Percentiles rank a stretch among this genome's conserved stretches.
Evolutionary conservation across 2,329 filamentous ascomycete species (phyloP).

Genomic region (Colletotrichum aenigma): DNA sequence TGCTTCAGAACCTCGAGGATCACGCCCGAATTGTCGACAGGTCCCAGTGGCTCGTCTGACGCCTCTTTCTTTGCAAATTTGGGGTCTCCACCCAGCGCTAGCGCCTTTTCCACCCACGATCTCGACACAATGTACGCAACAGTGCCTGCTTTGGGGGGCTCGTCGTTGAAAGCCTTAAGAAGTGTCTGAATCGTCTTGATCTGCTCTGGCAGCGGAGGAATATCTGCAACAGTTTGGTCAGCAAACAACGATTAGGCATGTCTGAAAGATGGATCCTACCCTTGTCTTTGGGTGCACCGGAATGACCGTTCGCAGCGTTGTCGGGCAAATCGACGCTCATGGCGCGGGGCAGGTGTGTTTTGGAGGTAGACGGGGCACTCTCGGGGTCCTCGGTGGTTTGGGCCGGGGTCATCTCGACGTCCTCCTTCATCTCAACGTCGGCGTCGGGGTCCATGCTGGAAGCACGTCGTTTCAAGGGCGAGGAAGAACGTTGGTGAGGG

Average conservation of each 20-base stretch:
- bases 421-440: constrained; percentile 33
- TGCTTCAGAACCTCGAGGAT: constrained; percentile 65
- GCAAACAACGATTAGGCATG: neutral
- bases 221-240: constrained; percentile 21
- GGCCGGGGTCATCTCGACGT: constrained; percentile 16
- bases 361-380: neutral
- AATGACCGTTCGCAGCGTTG: constrained; percentile 10
- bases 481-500: constrained; percentile 64
- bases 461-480: constrained; percentile 67
- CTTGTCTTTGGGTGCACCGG: neutral
- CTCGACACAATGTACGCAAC: constrained; percentile 79
- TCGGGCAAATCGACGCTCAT: constrained; percentile 47
- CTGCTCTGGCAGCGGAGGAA: constrained; percentile 59
- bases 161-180: constrained; percentile 54
- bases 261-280: neutral
- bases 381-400: constrained; percentile 3
- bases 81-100: constrained; percentile 66
- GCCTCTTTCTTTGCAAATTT: constrained; percentile 62
- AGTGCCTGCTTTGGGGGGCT: constrained; percentile 70
- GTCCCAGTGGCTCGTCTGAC: constrained; percentile 69
- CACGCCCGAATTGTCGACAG: constrained; percentile 87
- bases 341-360: constrained; percentile 34
- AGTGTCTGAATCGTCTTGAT: constrained; percentile 73
- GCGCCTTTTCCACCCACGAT: constrained; percentile 77
- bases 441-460: constrained; percentile 64